phyloP scores from a whole-genome alignment of 352 stramenopile species.

The Pythium oligandrum region DNA sequence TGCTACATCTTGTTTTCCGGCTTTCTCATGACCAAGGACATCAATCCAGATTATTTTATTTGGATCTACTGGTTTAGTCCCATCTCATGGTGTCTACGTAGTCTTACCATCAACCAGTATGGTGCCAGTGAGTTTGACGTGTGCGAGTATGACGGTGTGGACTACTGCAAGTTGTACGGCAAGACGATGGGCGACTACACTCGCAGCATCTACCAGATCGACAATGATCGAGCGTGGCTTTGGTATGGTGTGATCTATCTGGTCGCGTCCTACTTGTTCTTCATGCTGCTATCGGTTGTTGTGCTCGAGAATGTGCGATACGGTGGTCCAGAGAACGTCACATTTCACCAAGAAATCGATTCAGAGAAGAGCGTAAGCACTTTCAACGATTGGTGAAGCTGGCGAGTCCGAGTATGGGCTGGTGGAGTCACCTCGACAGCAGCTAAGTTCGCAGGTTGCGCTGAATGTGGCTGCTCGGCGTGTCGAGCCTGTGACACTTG shows the following conservation, averaged over 20 bases:
- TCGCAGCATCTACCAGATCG: conserved; percentile 16
- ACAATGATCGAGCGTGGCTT: conserved; percentile 17
- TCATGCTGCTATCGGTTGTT: conserved; percentile 19
- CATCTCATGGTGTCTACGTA: conserved; percentile 27
- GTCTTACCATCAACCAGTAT: conserved; percentile 26
- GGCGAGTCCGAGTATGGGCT: neutral
- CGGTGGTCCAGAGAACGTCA: conserved; percentile 13
- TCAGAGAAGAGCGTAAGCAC: neutral
- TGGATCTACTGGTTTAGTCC: conserved; percentile 52
- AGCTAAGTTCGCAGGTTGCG: neutral
- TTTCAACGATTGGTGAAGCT: neutral
- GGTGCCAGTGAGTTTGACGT: conserved; percentile 10
- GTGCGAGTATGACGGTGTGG: conserved; percentile 16
- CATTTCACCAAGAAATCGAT: neutral
- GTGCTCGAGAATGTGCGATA: conserved; percentile 28
- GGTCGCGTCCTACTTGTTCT: conserved; percentile 15
- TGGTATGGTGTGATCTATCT: conserved; percentile 18
- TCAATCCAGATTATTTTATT: conserved; percentile 29
- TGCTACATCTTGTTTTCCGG: conserved; percentile 32
- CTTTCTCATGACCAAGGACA: conserved; percentile 27
- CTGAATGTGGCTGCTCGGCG: conserved; percentile 10
- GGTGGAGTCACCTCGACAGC: neutral
- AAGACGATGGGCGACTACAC: conserved; percentile 20
- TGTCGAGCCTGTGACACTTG: conserved; percentile 25
- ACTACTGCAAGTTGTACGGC: conserved; percentile 17